Base-by-base conservation (phyloP, 495 filamentous ascomycete genomes). In the Aspergillus ellipticus region DNA sequence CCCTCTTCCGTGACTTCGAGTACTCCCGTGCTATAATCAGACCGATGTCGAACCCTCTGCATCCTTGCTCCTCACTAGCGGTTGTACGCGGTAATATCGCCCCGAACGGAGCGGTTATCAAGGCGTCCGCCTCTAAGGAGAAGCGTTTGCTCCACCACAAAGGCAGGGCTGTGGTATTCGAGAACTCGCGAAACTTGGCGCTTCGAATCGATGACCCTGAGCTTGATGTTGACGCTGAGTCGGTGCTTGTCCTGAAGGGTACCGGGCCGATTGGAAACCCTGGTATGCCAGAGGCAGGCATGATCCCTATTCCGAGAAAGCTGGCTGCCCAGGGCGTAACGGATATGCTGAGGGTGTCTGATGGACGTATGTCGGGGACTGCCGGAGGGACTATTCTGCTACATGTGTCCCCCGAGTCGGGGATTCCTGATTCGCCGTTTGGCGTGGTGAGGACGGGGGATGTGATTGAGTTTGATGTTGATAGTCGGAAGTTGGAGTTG, bases 361-460 rank as follows among this genome's bases (percentile, higher is more conserved):
- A 89, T 60, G 85, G 85, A 0, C 66, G 85, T 11, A 87, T 89
- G 83, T 84, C 80, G 33, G 85, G 85, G 0, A 89, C 85, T 0
- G 85, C 85, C 0, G 85, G 83, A 0, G 85, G 85, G 1, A 88
- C 83, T 0, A 85, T 89, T n/a, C 73, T 86, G 0, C 67, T 89
- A 37, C 85, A 88, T 63, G 75, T 88, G 2, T 80, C 79, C 16
- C 85, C 85, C 0, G 85, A 89, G 64, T 77, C 80, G 31, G 83
- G 74, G 4, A 62, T 83, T 31, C 78, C 82, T 8, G 71, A 61
- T 28, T 80, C 74, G n/a, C 79, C 79, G 26, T 72, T 87, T 43
- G 85, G 84, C 0, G 66, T 84, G n/a, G 74, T 88, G 33, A 59
- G 75, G 56, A 79, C 83, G 28, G 83, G 84, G 4, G 85, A 87